Conservation (phyloP, 75 land plant species). For the Gnetum montanum region DNA sequence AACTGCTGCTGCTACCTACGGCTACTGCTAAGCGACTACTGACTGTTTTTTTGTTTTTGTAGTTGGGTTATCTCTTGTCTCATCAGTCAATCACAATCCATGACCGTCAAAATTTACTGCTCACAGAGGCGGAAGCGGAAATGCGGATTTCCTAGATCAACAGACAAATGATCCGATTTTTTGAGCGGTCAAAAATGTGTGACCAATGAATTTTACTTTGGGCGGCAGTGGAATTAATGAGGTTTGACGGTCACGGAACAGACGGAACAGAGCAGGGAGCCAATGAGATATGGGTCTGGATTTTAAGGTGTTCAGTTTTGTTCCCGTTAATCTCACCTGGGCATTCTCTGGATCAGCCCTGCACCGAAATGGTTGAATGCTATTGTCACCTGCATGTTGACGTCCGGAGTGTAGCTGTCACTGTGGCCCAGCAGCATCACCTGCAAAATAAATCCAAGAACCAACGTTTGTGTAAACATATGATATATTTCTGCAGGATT, state of each 20-base stretch:
- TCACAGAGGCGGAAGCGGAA: not conserved
- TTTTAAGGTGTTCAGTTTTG: not conserved
- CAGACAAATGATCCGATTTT: not conserved
- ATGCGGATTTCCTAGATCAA: not conserved
- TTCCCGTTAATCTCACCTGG: constrained; percentile 11
- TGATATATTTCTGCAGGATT: not conserved
- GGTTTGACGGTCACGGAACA: not conserved
- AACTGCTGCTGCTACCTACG: no score
- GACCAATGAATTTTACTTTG: not conserved
- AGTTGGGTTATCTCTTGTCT: no score
- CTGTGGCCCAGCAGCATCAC: constrained; percentile 24
- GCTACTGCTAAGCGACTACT: no score
- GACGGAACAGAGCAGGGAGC: not conserved
- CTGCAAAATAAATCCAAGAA: constrained; percentile 18
- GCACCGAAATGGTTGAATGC: constrained; percentile 31
- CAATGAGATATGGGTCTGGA: not conserved
- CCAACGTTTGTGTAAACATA: not conserved
- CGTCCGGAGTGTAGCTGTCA: constrained; percentile 12
- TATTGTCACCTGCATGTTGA: constrained; percentile 29
- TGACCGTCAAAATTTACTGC: not conserved
- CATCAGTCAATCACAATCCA: no score
- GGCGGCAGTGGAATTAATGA: not conserved
- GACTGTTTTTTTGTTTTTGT: no score
- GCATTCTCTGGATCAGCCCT: constrained; percentile 31
- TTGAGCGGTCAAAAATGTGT: not conserved